Percentiles rank a stretch among this genome's conserved stretches.
Evolutionary conservation across 352 stramenopile genomes (phyloP).

Genomic region (Peronospora tabacina): DNA sequence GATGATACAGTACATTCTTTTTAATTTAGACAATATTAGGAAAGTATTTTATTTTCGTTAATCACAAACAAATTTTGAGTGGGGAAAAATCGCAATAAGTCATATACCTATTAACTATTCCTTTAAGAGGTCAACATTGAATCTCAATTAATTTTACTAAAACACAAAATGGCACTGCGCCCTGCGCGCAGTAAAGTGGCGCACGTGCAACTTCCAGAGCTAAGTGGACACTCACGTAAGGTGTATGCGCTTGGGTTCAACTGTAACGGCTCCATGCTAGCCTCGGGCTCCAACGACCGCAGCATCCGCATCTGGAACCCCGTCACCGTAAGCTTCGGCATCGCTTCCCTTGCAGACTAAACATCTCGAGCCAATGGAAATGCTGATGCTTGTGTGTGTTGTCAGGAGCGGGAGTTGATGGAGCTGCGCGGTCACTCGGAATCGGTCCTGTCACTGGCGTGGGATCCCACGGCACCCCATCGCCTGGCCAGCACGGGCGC

Average conservation of each 20-base stretch:
- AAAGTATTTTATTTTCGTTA: too few species aligned
- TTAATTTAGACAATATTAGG: too few species aligned
- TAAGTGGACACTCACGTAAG: conserved; percentile 72
- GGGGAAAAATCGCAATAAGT: too few species aligned
- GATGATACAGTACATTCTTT: too few species aligned
- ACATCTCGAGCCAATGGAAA: not conserved
- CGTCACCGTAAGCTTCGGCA: conserved; percentile 32
- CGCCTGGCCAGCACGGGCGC: conserved; percentile 58
- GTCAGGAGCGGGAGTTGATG: conserved; percentile 44
- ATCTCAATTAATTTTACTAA: too few species aligned
- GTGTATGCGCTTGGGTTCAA: conserved; percentile 82
- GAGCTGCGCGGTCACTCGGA: conserved; percentile 71
- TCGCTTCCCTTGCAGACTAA: not conserved
- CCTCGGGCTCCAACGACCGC: conserved; percentile 73
- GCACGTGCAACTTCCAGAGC: conserved; percentile 58
- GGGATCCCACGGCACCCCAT: conserved; percentile 58
- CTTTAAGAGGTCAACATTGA: not conserved
- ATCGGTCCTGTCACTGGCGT: conserved; percentile 59
- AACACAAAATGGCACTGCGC: conserved; percentile 10
- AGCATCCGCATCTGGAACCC: conserved; percentile 75
- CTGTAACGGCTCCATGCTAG: conserved; percentile 52
- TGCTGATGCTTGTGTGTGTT: not conserved
- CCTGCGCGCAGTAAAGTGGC: conserved; percentile 12
- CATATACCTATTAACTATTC: too few species aligned
- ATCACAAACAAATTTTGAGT: too few species aligned